phyloP scores from a whole-genome alignment of 2,329 filamentous ascomycete genomes.

The Metarhizium guizhouense region DNA sequence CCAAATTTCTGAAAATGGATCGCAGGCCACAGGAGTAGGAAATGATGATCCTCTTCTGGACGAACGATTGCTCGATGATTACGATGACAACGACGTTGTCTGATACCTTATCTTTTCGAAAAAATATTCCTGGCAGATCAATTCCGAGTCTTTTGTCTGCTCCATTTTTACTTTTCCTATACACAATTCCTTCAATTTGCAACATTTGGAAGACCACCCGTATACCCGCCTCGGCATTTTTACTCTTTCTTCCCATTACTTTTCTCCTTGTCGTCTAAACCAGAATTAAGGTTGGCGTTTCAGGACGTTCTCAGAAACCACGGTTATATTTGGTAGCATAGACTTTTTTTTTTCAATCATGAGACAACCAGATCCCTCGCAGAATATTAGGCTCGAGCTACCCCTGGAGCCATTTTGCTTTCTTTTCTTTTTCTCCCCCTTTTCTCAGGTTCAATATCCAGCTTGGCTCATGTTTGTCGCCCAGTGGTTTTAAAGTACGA shows the following conservation, averaged over 20 bases:
- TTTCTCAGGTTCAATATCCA: too few relatives aligned
- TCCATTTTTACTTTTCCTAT: background rate
- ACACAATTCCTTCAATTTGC: background rate
- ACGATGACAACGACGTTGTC: conserved; percentile 22
- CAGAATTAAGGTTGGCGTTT: background rate
- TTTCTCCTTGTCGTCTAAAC: background rate
- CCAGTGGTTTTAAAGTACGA: too few relatives aligned
- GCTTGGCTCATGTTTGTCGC: too few relatives aligned
- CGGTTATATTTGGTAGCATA: background rate
- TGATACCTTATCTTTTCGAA: conserved; percentile 9
- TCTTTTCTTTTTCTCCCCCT: background rate
- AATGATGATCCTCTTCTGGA: conserved; percentile 30
- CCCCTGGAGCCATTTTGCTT: background rate
- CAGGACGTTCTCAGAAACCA: background rate
- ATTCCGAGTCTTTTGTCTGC: background rate
- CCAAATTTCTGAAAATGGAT: conserved; percentile 58
- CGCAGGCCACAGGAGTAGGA: conserved; percentile 30
- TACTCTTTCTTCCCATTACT: background rate
- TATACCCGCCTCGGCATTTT: background rate
- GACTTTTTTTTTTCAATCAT: background rate
- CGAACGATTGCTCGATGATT: conserved; percentile 18
- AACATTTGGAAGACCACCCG: background rate
- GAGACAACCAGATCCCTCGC: background rate
- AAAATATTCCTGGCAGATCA: too few relatives aligned
- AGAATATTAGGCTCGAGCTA: background rate